phyloP scores from a whole-genome alignment of 78 protist genomes.

The Dictyostelium purpureum region DNA sequence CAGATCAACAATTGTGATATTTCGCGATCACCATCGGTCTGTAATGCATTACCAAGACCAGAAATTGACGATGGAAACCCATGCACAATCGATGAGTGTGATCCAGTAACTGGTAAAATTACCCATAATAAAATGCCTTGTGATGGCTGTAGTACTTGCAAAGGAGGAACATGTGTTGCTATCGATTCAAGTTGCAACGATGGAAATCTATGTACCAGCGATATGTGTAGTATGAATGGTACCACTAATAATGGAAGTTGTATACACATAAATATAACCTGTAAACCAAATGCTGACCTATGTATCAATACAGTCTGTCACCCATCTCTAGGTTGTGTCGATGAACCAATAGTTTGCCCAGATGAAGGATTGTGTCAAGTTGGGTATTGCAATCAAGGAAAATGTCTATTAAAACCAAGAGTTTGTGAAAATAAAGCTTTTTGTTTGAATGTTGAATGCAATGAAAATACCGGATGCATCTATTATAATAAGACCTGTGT shows the following conservation, averaged over 20 bases:
- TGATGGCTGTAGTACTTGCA: neutral
- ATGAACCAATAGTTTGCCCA: conserved; percentile 3
- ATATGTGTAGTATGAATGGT: neutral
- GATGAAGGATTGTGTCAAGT: neutral
- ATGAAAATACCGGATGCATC: conserved; percentile 35
- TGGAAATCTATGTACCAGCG: conserved; percentile 17
- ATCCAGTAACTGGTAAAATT: neutral
- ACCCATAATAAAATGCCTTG: neutral
- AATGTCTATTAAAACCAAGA: neutral
- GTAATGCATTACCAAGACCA: neutral
- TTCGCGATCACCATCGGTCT: neutral
- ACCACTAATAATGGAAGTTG: conserved; percentile 32
- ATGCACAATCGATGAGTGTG: conserved; percentile 32
- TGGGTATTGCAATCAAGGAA: conserved; percentile 1
- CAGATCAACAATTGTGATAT: conserved; percentile 12
- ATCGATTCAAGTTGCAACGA: conserved; percentile 10
- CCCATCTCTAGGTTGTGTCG: conserved; percentile 13
- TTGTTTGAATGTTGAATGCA: conserved; percentile 32
- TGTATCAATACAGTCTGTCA: conserved; percentile 53
- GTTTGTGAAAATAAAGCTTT: neutral
- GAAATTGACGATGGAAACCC: conserved; percentile 1
- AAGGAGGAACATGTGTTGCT: neutral
- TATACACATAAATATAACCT: neutral
- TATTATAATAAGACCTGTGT: neutral
- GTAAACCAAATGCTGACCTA: neutral